Evolutionary conservation across 2,329 filamentous ascomycete species (phyloP), one percentile per base, ranked within the genome.

Genomic region (Aspergillus candidus): DNA sequence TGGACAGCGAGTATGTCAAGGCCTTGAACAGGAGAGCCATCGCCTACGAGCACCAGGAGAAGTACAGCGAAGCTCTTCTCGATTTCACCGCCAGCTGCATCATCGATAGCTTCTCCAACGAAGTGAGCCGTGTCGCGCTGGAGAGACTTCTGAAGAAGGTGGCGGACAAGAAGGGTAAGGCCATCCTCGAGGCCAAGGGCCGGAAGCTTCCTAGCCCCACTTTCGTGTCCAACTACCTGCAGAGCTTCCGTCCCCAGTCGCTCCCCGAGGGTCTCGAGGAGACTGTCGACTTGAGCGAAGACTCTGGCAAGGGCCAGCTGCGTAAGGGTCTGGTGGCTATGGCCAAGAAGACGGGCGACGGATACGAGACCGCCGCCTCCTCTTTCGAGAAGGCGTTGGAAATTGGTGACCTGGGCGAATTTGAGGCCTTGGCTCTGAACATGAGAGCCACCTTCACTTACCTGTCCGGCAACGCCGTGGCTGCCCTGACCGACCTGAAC

Each of bases 11-110:
- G 72, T 98, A 98, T 68, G 83, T 98, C 69, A 97, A 98, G 77
- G 93, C 93, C 30, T 77, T 98, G 58, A 98, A 98, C 78, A 85
- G 93, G 62, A 83, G 93, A 59, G 93, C 93, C 44, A 94, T 94
- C 64, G 93, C 93, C 46, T 98, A 97, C 70, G 93, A 98, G 72
- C 86, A 96, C 67, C 80, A 93, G 35, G 84, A 84, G 59, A 85
- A 84, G 70, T 95, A 85, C 74, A 93, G 89, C 67, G 91, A 97
- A 65, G 91, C 93, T 36, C 83, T 98, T 7, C 80, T 98, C 52
- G 93, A 98, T 72, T 97, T 94, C 73, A 98, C 93, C 7, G 93
- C 93, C 46, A 96, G 91, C 72, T 98, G 93, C 74, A 98, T 98
- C 68, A 95, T 98, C 66, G 93, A 98, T 66, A 86, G 86, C 51